Percentiles rank a stretch among this genome's conserved stretches.
phyloP scores from a whole-genome alignment of 73 alveolate species.

The Loxodes magnus region DNA sequence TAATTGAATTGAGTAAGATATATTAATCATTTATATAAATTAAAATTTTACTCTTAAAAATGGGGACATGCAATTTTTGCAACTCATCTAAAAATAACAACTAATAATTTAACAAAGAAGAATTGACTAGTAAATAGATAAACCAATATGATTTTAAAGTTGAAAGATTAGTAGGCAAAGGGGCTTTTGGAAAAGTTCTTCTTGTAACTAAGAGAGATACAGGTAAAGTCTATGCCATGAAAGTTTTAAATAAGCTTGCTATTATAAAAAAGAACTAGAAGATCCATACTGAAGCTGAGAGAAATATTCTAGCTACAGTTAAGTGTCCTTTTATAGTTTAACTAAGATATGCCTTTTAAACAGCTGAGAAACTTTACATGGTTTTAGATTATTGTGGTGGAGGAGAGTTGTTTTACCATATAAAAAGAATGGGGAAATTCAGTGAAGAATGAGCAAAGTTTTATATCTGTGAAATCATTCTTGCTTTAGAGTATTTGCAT shows the following conservation, averaged over 20 bases:
- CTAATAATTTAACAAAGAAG: too few relatives aligned
- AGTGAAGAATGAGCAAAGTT: slow-evolving; percentile 43
- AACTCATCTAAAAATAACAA: too few relatives aligned
- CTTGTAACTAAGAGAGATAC: neutral
- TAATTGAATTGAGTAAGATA: too few relatives aligned
- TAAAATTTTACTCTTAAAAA: too few relatives aligned
- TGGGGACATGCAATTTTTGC: too few relatives aligned
- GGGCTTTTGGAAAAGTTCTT: slow-evolving; percentile 15
- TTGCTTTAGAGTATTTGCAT: slow-evolving; percentile 58
- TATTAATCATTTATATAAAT: too few relatives aligned
- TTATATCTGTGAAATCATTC: slow-evolving; percentile 42
- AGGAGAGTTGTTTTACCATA: slow-evolving; percentile 52
- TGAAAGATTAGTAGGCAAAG: slow-evolving; percentile 4
- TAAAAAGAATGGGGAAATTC: slow-evolving; percentile 27
- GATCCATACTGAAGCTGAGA: slow-evolving; percentile 17
- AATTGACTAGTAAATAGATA: too few relatives aligned
- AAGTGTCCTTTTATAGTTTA: slow-evolving; percentile 55
- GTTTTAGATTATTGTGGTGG: slow-evolving; percentile 57
- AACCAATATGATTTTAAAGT: neutral
- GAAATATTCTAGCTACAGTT: slow-evolving; percentile 48
- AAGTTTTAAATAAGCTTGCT: neutral
- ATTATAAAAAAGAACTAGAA: neutral
- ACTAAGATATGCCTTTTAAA: slow-evolving; percentile 57
- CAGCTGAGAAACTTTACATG: slow-evolving; percentile 42
- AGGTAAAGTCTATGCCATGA: slow-evolving; percentile 2